Percentiles rank a stretch among this genome's conserved stretches.
Conservation (phyloP, 768 basidiomycete genomes). For the Boletus subparvulus region DNA sequence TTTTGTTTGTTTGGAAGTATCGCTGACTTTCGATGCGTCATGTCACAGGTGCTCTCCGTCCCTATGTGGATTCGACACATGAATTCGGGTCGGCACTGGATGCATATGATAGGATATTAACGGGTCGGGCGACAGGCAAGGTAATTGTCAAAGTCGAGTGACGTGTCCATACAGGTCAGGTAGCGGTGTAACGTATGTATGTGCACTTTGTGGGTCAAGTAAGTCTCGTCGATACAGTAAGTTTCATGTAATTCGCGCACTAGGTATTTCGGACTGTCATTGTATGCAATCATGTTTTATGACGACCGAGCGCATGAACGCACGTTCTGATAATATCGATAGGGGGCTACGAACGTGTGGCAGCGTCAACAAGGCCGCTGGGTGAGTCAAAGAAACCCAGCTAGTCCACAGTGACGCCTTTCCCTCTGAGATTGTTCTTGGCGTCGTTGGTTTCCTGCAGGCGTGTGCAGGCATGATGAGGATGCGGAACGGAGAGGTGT, state of each 20-base stretch:
- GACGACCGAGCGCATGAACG: no score
- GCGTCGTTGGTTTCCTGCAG: slow-evolving; percentile 59
- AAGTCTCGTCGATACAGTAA: no score
- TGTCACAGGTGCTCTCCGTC: slow-evolving; percentile 41
- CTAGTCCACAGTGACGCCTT: slow-evolving; percentile 62
- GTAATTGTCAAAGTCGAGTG: slow-evolving; percentile 55
- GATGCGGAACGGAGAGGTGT: neutral
- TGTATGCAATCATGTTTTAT: no score
- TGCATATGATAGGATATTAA: slow-evolving; percentile 64
- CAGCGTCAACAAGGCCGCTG: no score
- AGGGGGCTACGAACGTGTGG: no score
- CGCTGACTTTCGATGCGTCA: neutral
- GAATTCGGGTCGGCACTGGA: slow-evolving; percentile 54
- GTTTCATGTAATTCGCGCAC: no score
- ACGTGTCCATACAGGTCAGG: neutral
- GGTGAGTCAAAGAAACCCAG: neutral
- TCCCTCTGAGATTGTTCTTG: slow-evolving; percentile 56
- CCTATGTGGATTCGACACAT: slow-evolving; percentile 58
- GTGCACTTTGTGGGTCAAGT: no score
- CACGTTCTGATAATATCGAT: no score
- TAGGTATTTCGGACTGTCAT: no score
- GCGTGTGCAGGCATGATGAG: neutral
- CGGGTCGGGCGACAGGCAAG: slow-evolving; percentile 60
- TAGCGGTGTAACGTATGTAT: no score
- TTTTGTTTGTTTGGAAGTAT: neutral